phyloP scores from a whole-genome alignment of 441 rosid genomes.

The Syzygium syzygioides region DNA sequence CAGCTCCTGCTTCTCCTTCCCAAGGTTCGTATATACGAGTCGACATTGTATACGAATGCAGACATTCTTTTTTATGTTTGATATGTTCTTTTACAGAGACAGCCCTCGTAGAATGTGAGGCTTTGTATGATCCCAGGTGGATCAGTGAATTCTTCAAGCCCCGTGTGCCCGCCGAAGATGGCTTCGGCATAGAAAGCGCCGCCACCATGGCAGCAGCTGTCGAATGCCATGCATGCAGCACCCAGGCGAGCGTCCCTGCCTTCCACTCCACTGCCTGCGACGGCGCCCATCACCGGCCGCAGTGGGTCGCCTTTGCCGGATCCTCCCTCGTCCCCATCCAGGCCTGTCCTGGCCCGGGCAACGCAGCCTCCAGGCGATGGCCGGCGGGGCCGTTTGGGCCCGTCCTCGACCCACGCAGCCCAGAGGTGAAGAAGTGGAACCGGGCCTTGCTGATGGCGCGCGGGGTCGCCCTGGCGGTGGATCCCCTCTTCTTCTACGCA shows the following conservation, averaged over 20 bases:
- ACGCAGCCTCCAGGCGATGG: neutral
- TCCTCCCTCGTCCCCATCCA: conserved; percentile 59
- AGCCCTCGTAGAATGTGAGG: neutral
- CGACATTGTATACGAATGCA: neutral
- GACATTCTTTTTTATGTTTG: neutral
- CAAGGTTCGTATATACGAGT: neutral
- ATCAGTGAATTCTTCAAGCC: neutral
- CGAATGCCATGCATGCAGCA: conserved; percentile 61
- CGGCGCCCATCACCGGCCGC: conserved; percentile 39
- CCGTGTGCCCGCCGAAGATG: neutral
- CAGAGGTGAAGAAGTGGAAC: conserved; percentile 53
- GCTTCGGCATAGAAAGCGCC: neutral
- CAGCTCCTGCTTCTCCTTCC: neutral
- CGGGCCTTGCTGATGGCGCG: conserved; percentile 50
- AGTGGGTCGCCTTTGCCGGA: conserved; percentile 69
- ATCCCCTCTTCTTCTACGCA: conserved; percentile 59
- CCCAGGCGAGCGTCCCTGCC: conserved; percentile 57
- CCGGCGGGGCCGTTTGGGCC: conserved; percentile 26
- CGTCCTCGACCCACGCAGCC: conserved; percentile 51
- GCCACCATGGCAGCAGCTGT: neutral
- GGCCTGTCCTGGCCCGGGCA: neutral
- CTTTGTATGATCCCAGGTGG: neutral
- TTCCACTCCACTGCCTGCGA: conserved; percentile 73
- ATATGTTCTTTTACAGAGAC: neutral
- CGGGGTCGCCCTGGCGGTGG: conserved; percentile 53